These are phyloP conservation scores for Turnera subulata DNA, from an alignment of 345 rosid species.

Conservation along the genomic window DNA sequence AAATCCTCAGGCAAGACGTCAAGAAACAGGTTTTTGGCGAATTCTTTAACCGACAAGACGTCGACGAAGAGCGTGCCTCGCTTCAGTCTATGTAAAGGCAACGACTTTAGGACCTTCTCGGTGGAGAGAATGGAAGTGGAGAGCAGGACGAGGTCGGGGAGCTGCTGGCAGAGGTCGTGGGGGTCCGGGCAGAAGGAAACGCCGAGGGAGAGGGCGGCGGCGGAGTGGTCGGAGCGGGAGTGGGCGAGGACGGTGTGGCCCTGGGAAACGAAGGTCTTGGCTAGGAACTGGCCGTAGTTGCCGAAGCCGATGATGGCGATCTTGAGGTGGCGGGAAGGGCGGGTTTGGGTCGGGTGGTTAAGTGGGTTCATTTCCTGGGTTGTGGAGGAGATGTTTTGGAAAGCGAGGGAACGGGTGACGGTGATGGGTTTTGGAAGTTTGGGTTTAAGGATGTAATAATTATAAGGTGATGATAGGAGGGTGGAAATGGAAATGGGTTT, in stretches of 20 bases:
- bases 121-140: slow-evolving; percentile 68
- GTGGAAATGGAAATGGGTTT: too few relatives aligned
- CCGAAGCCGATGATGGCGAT: slow-evolving; percentile 78
- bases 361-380: not conserved
- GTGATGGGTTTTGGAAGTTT: too few relatives aligned
- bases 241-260: slow-evolving; percentile 61
- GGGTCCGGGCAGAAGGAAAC: slow-evolving; percentile 49
- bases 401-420: too few relatives aligned
- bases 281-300: slow-evolving; percentile 72
- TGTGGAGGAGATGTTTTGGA: not conserved
- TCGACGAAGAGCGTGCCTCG: slow-evolving; percentile 68
- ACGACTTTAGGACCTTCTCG: slow-evolving; percentile 36
- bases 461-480: too few relatives aligned
- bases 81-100: slow-evolving; percentile 60
- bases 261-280: slow-evolving; percentile 50
- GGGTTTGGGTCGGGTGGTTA: not conserved
- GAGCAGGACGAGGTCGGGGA: slow-evolving; percentile 57
- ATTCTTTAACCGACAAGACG: slow-evolving; percentile 72
- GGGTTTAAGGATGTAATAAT: too few relatives aligned
- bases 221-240: slow-evolving; percentile 52
- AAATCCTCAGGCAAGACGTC: slow-evolving; percentile 48
- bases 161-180: slow-evolving; percentile 47
- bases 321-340: slow-evolving; percentile 32
- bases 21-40: slow-evolving; percentile 46
- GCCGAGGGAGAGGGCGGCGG: slow-evolving; percentile 39